Evolutionary conservation across 2,329 filamentous ascomycete species (phyloP).

Genomic region (Mollisiaceae sp.): DNA sequence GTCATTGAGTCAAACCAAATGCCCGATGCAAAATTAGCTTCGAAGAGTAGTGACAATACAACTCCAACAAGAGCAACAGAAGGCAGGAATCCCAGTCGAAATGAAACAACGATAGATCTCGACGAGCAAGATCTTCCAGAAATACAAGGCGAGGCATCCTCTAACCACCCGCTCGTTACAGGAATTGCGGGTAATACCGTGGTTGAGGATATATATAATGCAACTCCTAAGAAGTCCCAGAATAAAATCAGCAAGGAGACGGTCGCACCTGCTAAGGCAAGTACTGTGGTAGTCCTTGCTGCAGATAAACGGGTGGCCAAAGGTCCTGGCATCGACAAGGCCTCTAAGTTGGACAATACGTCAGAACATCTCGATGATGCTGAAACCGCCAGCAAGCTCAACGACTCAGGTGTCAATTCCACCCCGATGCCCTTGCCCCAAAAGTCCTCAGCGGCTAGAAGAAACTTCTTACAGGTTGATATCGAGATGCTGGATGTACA

Average conservation of each 20-base stretch:
- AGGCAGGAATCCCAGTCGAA: neutral
- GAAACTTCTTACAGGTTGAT: neutral
- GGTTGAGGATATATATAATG: conserved; percentile 3
- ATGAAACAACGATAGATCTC: neutral
- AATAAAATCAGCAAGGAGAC: neutral
- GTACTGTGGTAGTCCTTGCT: neutral
- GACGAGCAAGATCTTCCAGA: neutral
- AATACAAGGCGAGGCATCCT: neutral
- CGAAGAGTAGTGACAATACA: neutral
- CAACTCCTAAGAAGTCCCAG: conserved; percentile 6
- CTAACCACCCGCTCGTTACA: neutral
- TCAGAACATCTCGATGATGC: neutral
- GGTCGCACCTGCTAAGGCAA: neutral
- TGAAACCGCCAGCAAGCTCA: neutral
- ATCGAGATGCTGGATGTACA: neutral
- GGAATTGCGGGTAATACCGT: neutral
- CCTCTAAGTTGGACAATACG: neutral
- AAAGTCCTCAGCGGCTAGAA: neutral
- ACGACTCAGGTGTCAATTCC: neutral
- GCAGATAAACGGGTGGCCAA: neutral
- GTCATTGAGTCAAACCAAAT: conserved; percentile 1
- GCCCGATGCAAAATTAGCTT: neutral
- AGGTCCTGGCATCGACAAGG: neutral
- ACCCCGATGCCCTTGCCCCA: neutral
- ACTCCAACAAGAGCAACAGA: neutral